Conservation (phyloP, 768 basidiomycete genomes). For the Mycena galopus region DNA sequence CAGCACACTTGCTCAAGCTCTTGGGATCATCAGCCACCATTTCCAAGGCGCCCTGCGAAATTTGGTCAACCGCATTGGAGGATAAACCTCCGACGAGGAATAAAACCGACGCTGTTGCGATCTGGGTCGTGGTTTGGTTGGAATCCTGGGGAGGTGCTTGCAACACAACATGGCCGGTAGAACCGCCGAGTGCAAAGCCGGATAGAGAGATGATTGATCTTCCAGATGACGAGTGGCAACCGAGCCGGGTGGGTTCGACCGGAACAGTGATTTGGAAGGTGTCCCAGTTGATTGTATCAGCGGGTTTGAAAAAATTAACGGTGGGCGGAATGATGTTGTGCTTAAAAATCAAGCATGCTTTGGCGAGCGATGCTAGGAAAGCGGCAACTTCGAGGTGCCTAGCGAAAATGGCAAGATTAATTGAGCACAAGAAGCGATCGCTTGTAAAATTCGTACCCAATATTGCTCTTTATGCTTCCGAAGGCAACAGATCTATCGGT, state of each 20-base stretch:
- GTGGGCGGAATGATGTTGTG: no score
- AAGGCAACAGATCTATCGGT: no score
- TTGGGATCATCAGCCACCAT: background rate
- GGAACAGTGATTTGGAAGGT: background rate
- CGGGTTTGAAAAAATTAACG: constrained; percentile 41
- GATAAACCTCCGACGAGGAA: constrained; percentile 4
- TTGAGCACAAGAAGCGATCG: no score
- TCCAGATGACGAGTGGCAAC: constrained; percentile 1
- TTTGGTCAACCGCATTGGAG: background rate
- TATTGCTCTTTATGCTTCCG: no score
- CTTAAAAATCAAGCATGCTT: no score
- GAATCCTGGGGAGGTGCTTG: background rate
- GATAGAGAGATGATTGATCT: constrained; percentile 16
- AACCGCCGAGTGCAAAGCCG: background rate
- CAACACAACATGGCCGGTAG: constrained; percentile 19
- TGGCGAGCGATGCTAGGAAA: no score
- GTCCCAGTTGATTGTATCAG: constrained; percentile 25
- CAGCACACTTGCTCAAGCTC: no score
- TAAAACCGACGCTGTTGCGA: background rate
- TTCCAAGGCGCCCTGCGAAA: background rate
- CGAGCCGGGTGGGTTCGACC: background rate
- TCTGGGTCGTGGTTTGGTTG: no score
- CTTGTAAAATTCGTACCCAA: background rate
- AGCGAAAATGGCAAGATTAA: no score
- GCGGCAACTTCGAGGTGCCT: no score